Evolutionary conservation across 352 stramenopile genomes (phyloP).

Genomic region (Aphanomyces cochlioides): DNA sequence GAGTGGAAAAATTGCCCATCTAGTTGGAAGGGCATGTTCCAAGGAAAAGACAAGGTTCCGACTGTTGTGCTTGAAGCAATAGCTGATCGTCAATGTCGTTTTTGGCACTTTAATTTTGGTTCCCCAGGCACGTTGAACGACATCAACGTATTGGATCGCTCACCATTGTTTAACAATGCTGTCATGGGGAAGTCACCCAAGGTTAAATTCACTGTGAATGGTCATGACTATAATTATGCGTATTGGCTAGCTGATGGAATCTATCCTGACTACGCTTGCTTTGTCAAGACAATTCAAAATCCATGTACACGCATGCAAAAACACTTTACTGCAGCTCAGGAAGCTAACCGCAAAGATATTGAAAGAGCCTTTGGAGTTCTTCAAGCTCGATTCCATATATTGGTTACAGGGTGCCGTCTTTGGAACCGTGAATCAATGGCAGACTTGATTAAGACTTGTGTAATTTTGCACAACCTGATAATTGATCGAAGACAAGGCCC

Average conservation of each 20-base stretch:
- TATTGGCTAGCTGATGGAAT: slow-evolving; percentile 27
- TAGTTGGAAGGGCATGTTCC: slow-evolving; percentile 5
- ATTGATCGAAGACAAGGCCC: slow-evolving; percentile 6
- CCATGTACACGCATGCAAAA: not conserved
- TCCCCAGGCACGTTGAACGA: slow-evolving; percentile 21
- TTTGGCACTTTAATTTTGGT: slow-evolving; percentile 28
- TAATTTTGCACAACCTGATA: slow-evolving; percentile 31
- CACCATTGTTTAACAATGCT: slow-evolving; percentile 9
- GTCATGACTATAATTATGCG: not conserved
- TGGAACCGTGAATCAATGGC: slow-evolving; percentile 2
- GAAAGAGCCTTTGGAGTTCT: slow-evolving; percentile 19
- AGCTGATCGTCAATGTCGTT: not conserved
- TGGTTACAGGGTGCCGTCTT: not conserved
- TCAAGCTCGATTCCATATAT: slow-evolving; percentile 14
- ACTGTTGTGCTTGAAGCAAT: slow-evolving; percentile 28
- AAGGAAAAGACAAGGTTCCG: slow-evolving; percentile 12
- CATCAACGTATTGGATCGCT: slow-evolving; percentile 28
- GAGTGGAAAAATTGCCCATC: slow-evolving; percentile 29
- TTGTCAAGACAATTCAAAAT: slow-evolving; percentile 17
- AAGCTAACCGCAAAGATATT: slow-evolving; percentile 25
- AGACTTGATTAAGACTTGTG: slow-evolving; percentile 17
- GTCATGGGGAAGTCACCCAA: not conserved
- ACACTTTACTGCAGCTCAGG: slow-evolving; percentile 3
- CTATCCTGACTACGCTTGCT: slow-evolving; percentile 12
- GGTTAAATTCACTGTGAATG: slow-evolving; percentile 7